Evolutionary conservation across 371 early-diverging fungal genomes (phyloP).

Genomic region (Mortierella sp.): DNA sequence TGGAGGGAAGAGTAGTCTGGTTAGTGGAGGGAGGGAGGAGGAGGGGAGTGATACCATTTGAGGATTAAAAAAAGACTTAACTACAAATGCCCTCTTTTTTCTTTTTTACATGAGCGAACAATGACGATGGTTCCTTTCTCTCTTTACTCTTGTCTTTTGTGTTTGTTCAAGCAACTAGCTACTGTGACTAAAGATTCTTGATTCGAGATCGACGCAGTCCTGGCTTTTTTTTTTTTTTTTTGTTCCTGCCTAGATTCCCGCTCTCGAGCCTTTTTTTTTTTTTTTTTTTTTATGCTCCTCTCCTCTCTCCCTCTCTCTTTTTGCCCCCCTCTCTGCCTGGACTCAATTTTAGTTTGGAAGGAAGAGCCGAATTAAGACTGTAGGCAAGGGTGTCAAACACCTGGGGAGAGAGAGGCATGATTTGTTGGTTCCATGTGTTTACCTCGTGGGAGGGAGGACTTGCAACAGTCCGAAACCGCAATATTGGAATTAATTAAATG

Average conservation of each 20-base stretch:
- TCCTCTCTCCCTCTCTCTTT: neutral
- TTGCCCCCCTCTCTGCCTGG: neutral
- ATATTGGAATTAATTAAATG: neutral
- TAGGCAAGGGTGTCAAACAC: too few species aligned
- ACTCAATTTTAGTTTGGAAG: neutral
- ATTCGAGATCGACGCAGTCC: neutral
- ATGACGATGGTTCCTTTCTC: too few species aligned
- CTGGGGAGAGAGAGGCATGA: too few species aligned
- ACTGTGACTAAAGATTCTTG: neutral
- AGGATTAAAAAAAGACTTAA: conserved; percentile 4
- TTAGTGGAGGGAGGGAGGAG: too few species aligned
- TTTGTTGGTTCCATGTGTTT: too few species aligned
- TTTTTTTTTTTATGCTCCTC: neutral
- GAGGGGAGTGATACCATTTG: too few species aligned
- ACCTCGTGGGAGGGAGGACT: neutral
- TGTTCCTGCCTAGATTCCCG: neutral
- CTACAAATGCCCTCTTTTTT: too few species aligned
- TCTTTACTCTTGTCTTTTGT: too few species aligned
- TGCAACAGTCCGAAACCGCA: neutral
- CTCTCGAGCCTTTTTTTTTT: conserved; percentile 6
- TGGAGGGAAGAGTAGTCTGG: too few species aligned
- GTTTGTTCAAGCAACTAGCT: too few species aligned
- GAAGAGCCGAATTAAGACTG: neutral
- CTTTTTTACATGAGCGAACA: too few species aligned
- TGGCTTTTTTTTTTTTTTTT: too few species aligned